phyloP scores from a whole-genome alignment of 768 basidiomycete species.

The Lactifluus piperatus region DNA sequence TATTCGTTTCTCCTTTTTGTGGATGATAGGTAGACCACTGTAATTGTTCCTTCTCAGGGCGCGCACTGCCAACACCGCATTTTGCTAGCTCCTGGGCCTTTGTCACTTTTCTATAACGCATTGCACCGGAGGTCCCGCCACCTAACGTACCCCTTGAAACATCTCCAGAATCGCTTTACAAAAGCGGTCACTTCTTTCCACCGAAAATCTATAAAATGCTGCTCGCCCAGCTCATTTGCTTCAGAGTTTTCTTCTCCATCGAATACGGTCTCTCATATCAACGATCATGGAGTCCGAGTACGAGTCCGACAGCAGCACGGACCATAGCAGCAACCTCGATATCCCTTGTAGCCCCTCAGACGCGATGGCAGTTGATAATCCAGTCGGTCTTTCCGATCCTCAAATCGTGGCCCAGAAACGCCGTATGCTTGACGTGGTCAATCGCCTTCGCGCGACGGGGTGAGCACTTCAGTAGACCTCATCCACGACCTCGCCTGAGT shows the following conservation, averaged over 20 bases:
- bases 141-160: not conserved
- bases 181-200: not conserved
- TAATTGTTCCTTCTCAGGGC: too few relatives aligned
- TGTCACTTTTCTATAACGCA: too few relatives aligned
- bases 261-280: not conserved
- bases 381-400: slow-evolving; percentile 47
- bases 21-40: too few relatives aligned
- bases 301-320: not conserved
- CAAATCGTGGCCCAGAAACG: slow-evolving; percentile 34
- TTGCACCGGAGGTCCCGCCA: not conserved
- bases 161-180: not conserved
- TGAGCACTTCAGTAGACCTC: slow-evolving; percentile 22
- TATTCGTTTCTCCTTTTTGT: too few relatives aligned
- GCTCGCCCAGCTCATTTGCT: not conserved
- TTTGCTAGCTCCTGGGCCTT: too few relatives aligned
- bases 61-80: too few relatives aligned
- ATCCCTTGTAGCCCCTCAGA: not conserved
- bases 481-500: not conserved
- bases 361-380: slow-evolving; percentile 1
- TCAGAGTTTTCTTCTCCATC: not conserved
- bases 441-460: slow-evolving; percentile 57
- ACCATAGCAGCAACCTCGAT: not conserved
- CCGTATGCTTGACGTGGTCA: slow-evolving; percentile 49
- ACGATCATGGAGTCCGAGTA: too few relatives aligned
- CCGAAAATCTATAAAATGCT: not conserved